Evolutionary conservation across 805 yeast genomes (phyloP).

Genomic region (Saccharomycodes ludwigii): DNA sequence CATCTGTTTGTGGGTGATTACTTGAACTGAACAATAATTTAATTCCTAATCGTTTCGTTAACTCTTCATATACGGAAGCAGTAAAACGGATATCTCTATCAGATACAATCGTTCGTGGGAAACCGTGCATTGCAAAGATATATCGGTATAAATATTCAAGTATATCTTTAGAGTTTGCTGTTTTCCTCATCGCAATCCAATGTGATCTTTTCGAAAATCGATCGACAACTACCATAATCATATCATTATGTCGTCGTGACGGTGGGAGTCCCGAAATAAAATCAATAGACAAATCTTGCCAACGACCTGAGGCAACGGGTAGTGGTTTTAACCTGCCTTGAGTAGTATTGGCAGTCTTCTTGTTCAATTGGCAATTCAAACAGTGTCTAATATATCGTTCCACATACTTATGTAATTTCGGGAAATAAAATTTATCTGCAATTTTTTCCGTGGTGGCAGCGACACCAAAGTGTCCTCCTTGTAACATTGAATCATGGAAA

Average conservation of each 20-base stretch:
- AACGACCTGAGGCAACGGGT: conserved; percentile 8
- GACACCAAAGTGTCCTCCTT: conserved; percentile 8
- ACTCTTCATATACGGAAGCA: not conserved
- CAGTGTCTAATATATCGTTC: conserved; percentile 3
- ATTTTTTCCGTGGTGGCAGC: conserved; percentile 5
- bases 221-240: conserved; percentile 11
- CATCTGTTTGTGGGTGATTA: conserved; percentile 3
- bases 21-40: not conserved
- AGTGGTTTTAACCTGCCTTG: conserved; percentile 8
- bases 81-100: conserved; percentile 3
- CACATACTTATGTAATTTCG: not conserved
- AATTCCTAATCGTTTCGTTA: conserved; percentile 2
- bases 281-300: conserved; percentile 12
- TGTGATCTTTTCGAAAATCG: conserved; percentile 10
- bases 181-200: conserved; percentile 7
- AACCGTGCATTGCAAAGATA: conserved; percentile 9
- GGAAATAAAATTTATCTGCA: conserved; percentile 5
- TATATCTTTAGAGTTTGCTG: conserved; percentile 7
- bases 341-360: not conserved
- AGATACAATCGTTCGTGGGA: conserved; percentile 5
- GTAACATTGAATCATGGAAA: too few relatives aligned
- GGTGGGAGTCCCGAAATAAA: conserved; percentile 10
- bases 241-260: conserved; percentile 1
- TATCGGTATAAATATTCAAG: conserved; percentile 7
- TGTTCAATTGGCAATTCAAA: conserved; percentile 6